Evolutionary conservation across 2,329 filamentous ascomycete species (phyloP).

Genomic region (Cercospora zeae-maydis): DNA sequence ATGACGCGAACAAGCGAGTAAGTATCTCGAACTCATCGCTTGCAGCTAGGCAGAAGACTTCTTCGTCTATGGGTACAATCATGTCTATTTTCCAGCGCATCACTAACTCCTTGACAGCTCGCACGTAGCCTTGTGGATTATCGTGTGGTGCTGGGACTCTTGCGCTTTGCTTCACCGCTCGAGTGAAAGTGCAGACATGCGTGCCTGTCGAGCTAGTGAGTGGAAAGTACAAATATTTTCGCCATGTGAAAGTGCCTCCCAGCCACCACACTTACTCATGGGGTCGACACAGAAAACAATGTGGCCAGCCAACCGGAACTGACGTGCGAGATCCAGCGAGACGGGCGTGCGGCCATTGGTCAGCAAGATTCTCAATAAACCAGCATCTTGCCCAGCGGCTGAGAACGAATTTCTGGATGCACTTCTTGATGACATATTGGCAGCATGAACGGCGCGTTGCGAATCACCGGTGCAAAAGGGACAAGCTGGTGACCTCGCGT

Average conservation of each 20-base stretch:
- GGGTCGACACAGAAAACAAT: slow-evolving; percentile 23
- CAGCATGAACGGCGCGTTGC: neutral
- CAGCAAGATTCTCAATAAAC: slow-evolving; percentile 14
- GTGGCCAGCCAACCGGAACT: slow-evolving; percentile 18
- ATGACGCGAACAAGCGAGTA: slow-evolving; percentile 30
- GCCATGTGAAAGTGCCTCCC: neutral
- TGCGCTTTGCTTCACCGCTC: slow-evolving; percentile 11
- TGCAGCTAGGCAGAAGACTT: slow-evolving; percentile 34
- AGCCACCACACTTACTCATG: neutral
- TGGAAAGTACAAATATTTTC: too few relatives aligned
- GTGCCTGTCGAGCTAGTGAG: slow-evolving; percentile 3
- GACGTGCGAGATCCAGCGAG: slow-evolving; percentile 22
- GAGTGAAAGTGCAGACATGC: slow-evolving; percentile 24
- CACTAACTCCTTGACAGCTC: slow-evolving; percentile 19
- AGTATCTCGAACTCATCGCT: slow-evolving; percentile 28
- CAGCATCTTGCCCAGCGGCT: neutral
- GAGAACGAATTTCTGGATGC: neutral
- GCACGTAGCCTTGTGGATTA: slow-evolving; percentile 18
- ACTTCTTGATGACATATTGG: neutral
- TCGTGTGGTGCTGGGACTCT: slow-evolving; percentile 21
- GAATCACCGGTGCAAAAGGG: neutral
- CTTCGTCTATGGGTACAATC: slow-evolving; percentile 34
- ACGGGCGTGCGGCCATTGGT: slow-evolving; percentile 25
- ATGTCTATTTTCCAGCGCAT: slow-evolving; percentile 22
- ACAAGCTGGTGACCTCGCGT: neutral